Evolutionary conservation across 2,329 filamentous ascomycete species (phyloP), one percentile per base, ranked within the genome.

Genomic region (Dryadomyces quercus-mongolicae): DNA sequence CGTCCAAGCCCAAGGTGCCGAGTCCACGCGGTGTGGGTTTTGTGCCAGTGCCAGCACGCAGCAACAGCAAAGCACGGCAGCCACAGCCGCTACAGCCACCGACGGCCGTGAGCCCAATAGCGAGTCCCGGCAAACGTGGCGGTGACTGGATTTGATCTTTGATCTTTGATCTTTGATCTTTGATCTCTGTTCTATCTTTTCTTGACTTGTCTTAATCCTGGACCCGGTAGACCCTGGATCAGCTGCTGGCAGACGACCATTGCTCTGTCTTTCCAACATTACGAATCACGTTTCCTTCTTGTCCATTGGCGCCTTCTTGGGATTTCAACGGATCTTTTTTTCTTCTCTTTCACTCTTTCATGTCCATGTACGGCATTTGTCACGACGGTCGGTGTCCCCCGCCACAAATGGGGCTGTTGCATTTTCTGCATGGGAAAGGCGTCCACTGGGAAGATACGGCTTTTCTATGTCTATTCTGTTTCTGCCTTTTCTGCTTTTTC

Each of bases 1-100:
- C 56, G 10, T 65, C 63, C 10, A 69, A 65, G 55, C 20, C 62
- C n/a, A 72, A 67, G 58, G 61, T 73, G 13, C 66, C 70, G 5
- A 75, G 71, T 55, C 71, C 71, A 1, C 69, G 63, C 57, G 72
- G 71, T 1, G 72, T 72, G 20, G 71, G 71, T 34, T 73, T 72
- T 60, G 68, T 64, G 49, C 52, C 66, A 36, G 64, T 67, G 5
- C 52, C 40, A 8, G 51, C 62, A 15, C 63, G 61, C 48, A 56
- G 54, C 53, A 59, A 60, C 48, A 61, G 59, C 52, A 49, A 54
- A 1, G 52, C 49, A n/a, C 48, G 54, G 13, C 31, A 43, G n/a
- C 18, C 13, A n/a, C 4, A 6, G 55, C 31, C 47, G n/a, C 18
- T 7, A n/a, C 4, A 6, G 55, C 51, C n/a, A 44, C 25, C 25